Percentiles rank a stretch among this genome's conserved stretches.
Evolutionary conservation across 192 early-diverging fungal species (phyloP).

Genomic region (Chytriomyces sp.): DNA sequence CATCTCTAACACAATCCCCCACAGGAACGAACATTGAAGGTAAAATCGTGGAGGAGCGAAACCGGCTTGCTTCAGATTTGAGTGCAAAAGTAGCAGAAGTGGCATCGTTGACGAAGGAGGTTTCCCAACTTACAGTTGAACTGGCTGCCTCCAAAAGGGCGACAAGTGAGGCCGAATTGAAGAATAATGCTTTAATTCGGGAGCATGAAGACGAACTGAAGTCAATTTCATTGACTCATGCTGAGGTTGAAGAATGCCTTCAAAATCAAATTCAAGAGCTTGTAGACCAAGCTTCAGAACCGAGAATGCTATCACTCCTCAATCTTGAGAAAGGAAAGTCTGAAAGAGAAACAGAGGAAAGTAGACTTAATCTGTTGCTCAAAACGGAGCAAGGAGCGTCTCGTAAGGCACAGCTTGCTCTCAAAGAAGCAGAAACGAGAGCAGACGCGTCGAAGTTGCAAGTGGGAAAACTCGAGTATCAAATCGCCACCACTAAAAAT

Average conservation of each 20-base stretch:
- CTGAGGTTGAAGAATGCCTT: constrained; percentile 32
- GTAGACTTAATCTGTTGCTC: neutral
- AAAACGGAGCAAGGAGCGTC: constrained; percentile 6
- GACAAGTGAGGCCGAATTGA: too few species aligned
- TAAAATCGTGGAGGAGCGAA: constrained; percentile 11
- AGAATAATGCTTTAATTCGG: neutral
- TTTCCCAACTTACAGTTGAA: neutral
- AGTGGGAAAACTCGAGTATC: constrained; percentile 4
- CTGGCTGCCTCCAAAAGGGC: neutral
- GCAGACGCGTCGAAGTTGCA: neutral
- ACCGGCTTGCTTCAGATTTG: constrained; percentile 10
- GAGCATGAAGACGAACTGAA: constrained; percentile 17
- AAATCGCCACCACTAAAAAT: neutral
- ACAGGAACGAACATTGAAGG: neutral
- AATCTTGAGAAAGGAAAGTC: neutral
- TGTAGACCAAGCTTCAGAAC: constrained; percentile 27
- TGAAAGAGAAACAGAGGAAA: neutral
- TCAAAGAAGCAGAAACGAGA: constrained; percentile 9
- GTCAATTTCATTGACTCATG: constrained; percentile 8
- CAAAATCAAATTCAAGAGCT: constrained; percentile 32
- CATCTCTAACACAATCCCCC: neutral
- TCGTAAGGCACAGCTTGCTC: neutral
- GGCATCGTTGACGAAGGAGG: constrained; percentile 6
- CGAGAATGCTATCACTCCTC: neutral
- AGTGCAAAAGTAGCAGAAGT: constrained; percentile 4